Evolutionary conservation across 768 basidiomycete genomes (phyloP).

Genomic region (Panellus pusillus): DNA sequence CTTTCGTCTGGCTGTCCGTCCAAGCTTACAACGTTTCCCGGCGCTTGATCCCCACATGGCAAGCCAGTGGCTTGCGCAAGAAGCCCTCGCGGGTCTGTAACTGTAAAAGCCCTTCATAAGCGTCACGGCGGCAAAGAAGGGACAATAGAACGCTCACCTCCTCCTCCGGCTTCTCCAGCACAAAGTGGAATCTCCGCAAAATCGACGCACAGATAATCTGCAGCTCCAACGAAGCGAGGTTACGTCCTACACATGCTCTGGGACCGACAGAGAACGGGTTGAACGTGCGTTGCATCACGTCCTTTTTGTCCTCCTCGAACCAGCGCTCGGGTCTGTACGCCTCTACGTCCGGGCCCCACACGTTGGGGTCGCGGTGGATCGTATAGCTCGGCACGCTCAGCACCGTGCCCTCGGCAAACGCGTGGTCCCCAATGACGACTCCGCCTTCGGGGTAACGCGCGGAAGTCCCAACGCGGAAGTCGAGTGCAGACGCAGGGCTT

Average conservation of each 20-base stretch:
- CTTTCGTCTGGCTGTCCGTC: too few species aligned
- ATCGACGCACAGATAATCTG: slow-evolving; percentile 81
- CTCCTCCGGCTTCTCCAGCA: slow-evolving; percentile 59
- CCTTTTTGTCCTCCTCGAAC: slow-evolving; percentile 64
- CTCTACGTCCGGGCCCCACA: slow-evolving; percentile 81
- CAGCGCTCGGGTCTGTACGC: slow-evolving; percentile 80
- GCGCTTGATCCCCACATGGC: slow-evolving; percentile 70
- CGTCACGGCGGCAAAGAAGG: slow-evolving; percentile 3
- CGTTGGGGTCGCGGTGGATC: slow-evolving; percentile 66
- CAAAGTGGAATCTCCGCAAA: slow-evolving; percentile 72
- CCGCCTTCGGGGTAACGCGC: slow-evolving; percentile 69
- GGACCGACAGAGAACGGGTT: slow-evolving; percentile 88
- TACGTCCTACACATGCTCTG: slow-evolving; percentile 83
- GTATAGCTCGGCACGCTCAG: slow-evolving; percentile 82
- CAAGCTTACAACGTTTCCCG: slow-evolving; percentile 37
- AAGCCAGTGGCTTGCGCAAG: slow-evolving; percentile 77
- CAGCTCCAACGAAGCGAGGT: slow-evolving; percentile 78
- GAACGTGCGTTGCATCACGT: slow-evolving; percentile 69
- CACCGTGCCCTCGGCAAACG: slow-evolving; percentile 71
- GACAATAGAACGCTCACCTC: slow-evolving; percentile 42
- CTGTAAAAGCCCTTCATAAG: slow-evolving; percentile 31
- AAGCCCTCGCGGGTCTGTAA: slow-evolving; percentile 83
- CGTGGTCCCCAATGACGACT: slow-evolving; percentile 53
- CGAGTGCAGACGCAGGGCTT: slow-evolving; percentile 80
- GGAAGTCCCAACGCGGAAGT: slow-evolving; percentile 86